Percentiles rank a stretch among this genome's conserved stretches.
Conservation (phyloP, 2,329 filamentous ascomycete genomes). For the Cucurbitaria berberidis region DNA sequence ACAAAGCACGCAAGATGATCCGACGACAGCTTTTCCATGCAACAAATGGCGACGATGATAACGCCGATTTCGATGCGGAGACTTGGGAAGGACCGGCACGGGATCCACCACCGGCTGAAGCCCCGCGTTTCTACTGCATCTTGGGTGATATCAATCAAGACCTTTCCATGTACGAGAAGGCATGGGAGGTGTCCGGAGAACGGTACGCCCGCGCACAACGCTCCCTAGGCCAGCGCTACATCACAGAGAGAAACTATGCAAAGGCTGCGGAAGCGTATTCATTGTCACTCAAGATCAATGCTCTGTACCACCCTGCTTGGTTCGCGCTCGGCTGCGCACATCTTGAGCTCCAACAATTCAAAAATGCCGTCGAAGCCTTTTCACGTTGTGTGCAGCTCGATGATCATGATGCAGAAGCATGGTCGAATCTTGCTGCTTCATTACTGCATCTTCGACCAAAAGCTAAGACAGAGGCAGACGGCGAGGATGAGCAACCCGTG, state of each 20-base stretch:
- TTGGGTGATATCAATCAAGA: conserved; percentile 86
- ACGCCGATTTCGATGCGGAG: conserved; percentile 53
- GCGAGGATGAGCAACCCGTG: conserved; percentile 47
- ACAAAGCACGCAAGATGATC: conserved; percentile 78
- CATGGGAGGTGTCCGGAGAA: conserved; percentile 83
- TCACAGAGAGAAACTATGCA: conserved; percentile 68
- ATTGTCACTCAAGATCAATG: conserved; percentile 77
- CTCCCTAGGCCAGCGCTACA: conserved; percentile 80
- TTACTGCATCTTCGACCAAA: conserved; percentile 71
- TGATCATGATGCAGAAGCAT: conserved; percentile 87
- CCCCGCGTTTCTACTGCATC: conserved; percentile 89
- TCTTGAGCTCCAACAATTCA: conserved; percentile 76
- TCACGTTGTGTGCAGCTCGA: conserved; percentile 82
- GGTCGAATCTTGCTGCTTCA: conserved; percentile 91
- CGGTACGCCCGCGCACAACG: conserved; percentile 88
- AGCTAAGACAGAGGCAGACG: conserved; percentile 43
- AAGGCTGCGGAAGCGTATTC: conserved; percentile 79
- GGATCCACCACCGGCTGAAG: conserved; percentile 75
- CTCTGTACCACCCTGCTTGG: conserved; percentile 84
- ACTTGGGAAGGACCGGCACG: conserved; percentile 72
- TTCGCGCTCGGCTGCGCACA: conserved; percentile 88
- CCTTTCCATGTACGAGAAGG: conserved; percentile 76
- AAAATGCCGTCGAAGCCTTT: conserved; percentile 83
- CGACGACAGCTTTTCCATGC: conserved; percentile 79
- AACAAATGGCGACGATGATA: conserved; percentile 53